A percentile compares a stretch with the other conserved stretches of the same genome.
Evolutionary conservation across 768 basidiomycete genomes (phyloP).

Genomic region (Trametes punicea): DNA sequence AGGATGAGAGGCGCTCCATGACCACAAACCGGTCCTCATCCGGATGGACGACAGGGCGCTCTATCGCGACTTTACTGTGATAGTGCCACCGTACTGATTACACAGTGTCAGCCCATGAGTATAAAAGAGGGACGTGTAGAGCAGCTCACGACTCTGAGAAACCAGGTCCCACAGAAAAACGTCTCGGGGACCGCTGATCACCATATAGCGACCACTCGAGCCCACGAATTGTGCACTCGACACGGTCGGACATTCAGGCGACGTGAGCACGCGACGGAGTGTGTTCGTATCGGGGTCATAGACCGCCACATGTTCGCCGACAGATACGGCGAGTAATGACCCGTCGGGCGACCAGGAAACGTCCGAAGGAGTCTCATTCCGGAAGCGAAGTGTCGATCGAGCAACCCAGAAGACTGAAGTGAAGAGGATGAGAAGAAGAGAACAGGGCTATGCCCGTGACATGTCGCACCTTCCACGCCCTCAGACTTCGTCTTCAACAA

Average conservation of each 20-base stretch:
- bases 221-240: slow-evolving; percentile 65
- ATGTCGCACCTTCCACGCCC: slow-evolving; percentile 47
- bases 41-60: slow-evolving; percentile 52
- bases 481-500: slow-evolving; percentile 43
- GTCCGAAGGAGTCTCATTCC: slow-evolving; percentile 60
- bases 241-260: slow-evolving; percentile 48
- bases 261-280: slow-evolving; percentile 56
- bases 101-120: not conserved
- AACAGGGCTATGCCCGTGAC: not conserved
- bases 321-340: slow-evolving; percentile 75
- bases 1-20: slow-evolving; percentile 37
- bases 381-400: slow-evolving; percentile 69
- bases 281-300: slow-evolving; percentile 68
- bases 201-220: slow-evolving; percentile 64
- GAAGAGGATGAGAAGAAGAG: not conserved
- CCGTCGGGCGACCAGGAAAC: slow-evolving; percentile 82
- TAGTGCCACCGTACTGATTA: slow-evolving; percentile 61
- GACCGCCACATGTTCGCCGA: slow-evolving; percentile 63
- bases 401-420: slow-evolving; percentile 72
- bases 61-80: slow-evolving; percentile 36
- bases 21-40: slow-evolving; percentile 57
- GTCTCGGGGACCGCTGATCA: slow-evolving; percentile 44
- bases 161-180: slow-evolving; percentile 75
- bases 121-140: slow-evolving; percentile 1
- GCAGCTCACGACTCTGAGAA: slow-evolving; percentile 50